Base-by-base conservation (phyloP, 2,329 filamentous ascomycete genomes). In the Trichophyton verrucosum region DNA sequence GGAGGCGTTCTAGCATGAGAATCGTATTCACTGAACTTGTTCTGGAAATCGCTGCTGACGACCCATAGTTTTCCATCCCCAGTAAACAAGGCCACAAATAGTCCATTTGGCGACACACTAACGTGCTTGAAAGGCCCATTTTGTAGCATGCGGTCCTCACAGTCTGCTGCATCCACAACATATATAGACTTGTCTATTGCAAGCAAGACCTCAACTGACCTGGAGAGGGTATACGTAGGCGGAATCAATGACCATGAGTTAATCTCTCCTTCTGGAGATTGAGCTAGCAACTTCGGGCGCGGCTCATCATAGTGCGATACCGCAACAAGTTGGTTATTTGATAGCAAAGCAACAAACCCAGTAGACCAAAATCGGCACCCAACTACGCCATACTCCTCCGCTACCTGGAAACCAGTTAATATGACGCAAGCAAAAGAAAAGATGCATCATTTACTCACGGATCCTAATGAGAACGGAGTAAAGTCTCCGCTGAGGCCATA, bases 401-500 rank as follows among this genome's bases (percentile, higher is more conserved):
- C 86, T 24, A 89, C 89, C 80, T 82, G 65, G 38, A 44, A 4
- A 57, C 9, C 30, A 17, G 53, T 62, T 60, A 64, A 44, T 11
- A 47, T 22, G 40, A 44, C 38, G 22, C 1, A 27, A n/a, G 15
- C 9, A 57, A 2, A 20, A 5, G 4, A 44, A 44, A 7, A 46
- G 9, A 56, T 30, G 58, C 3, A 46, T 15, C 51, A 17, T 20
- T n/a, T 57, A 40, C 73, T 64, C 72, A 81, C 83, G 73, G 95
- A 87, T 60, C 92, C 94, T 0, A 99, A 79, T 0, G 89, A 91
- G 73, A 97, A 99, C 62, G 95, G 91, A 15, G 87, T 89, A 71
- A 99, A 99, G 71, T 97, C 92, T 64, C 88, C 89, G 72, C 96
- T 88, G n/a, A 99, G 77, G 69, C 94, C 89, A 72, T 91, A 85